A percentile compares a stretch with the other conserved stretches of the same genome.
Conservation (phyloP, 352 stramenopile genomes). For the Globisporangium carolinianum region DNA sequence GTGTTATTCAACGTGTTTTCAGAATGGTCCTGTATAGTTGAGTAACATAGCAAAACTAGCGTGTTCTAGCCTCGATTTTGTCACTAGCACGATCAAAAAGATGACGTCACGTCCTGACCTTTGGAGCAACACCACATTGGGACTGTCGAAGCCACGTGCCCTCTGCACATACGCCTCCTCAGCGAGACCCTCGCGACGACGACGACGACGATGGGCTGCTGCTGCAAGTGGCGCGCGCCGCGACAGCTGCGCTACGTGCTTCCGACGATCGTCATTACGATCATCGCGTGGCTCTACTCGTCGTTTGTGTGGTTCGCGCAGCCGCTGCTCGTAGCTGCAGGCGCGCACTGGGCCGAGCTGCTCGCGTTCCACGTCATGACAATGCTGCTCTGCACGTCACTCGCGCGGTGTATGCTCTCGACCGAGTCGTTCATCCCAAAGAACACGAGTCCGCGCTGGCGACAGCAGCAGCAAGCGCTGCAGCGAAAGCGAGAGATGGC, state of each 20-base stretch:
- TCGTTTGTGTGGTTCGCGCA: constrained; percentile 57
- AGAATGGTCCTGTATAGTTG: too few species aligned
- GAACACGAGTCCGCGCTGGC: constrained; percentile 14
- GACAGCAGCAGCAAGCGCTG: constrained; percentile 10
- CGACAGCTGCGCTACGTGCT: constrained; percentile 48
- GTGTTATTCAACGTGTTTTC: too few species aligned
- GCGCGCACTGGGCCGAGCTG: constrained; percentile 29
- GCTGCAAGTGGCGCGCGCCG: constrained; percentile 53
- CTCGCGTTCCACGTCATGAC: constrained; percentile 47
- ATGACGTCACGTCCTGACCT: too few species aligned
- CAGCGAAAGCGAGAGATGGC: background rate
- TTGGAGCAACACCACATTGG: too few species aligned
- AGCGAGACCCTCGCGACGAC: too few species aligned
- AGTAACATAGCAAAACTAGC: too few species aligned
- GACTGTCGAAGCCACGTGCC: too few species aligned
- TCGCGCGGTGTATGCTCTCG: constrained; percentile 49
- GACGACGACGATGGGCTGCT: constrained; percentile 38
- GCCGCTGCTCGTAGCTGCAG: constrained; percentile 23
- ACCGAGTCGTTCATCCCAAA: constrained; percentile 45
- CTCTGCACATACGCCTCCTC: too few species aligned
- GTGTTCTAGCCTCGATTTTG: too few species aligned
- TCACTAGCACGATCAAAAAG: too few species aligned
- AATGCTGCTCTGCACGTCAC: constrained; percentile 48
- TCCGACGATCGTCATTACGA: constrained; percentile 29
- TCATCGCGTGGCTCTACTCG: constrained; percentile 62